Conservation (phyloP, 2,329 filamentous ascomycete species). For the Colletotrichum truncatum region DNA sequence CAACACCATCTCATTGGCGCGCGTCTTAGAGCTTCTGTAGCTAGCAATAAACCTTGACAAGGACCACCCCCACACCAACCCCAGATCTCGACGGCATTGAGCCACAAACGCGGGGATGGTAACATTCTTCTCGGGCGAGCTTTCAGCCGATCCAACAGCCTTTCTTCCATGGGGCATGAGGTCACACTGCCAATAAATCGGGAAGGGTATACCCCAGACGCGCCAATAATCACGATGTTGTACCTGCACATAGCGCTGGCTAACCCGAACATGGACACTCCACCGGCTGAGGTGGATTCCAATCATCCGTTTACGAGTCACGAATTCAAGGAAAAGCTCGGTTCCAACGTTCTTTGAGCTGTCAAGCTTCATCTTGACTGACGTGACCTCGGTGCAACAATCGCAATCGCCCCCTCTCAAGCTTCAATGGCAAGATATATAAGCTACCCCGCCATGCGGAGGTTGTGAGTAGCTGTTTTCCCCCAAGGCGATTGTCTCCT, state of each 20-base stretch:
- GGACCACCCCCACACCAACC: constrained; percentile 17
- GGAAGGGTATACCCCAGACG: constrained; percentile 1
- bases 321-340: constrained; percentile 12
- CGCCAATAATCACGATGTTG: constrained; percentile 20
- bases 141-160: constrained; percentile 13
- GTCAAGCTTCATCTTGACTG: not conserved
- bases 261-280: constrained; percentile 11
- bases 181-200: constrained; percentile 9
- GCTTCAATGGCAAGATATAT: constrained; percentile 8
- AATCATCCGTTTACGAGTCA: constrained; percentile 13
- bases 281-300: constrained; percentile 14
- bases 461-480: not conserved
- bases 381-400: constrained; percentile 3
- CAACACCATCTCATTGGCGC: constrained; percentile 9
- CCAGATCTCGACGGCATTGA: constrained; percentile 26
- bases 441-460: not conserved
- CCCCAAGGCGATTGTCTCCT: not conserved
- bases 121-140: constrained; percentile 15
- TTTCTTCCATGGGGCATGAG: constrained; percentile 16
- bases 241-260: constrained; percentile 13
- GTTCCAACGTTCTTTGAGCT: not conserved
- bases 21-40: constrained; percentile 5
- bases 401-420: not conserved
- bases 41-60: not conserved
- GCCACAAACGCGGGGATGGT: constrained; percentile 13